Conservation (phyloP, 805 yeast species). For the Nakazawaea sp. region DNA sequence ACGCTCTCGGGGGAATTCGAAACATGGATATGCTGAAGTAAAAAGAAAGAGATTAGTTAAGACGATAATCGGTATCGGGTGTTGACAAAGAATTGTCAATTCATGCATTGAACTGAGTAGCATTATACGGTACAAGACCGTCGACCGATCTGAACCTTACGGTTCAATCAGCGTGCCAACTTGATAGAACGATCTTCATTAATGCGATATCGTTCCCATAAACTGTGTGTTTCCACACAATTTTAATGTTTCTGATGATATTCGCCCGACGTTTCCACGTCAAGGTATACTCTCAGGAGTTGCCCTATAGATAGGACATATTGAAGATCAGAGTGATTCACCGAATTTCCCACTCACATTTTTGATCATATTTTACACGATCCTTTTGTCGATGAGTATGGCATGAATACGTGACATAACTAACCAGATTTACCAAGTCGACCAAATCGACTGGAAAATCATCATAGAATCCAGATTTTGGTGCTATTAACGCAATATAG, state of each 20-base stretch:
- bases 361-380: neutral
- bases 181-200: neutral
- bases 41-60: constrained; percentile 30
- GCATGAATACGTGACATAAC: constrained; percentile 11
- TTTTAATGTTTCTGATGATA: constrained; percentile 42
- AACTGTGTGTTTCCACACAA: neutral
- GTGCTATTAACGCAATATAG: too few relatives aligned
- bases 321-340: constrained; percentile 43
- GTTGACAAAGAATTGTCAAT: constrained; percentile 25
- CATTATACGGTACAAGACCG: constrained; percentile 13
- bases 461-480: neutral
- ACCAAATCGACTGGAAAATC: neutral
- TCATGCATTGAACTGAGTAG: constrained; percentile 59
- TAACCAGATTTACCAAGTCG: constrained; percentile 1
- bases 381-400: constrained; percentile 11
- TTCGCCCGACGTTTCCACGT: constrained; percentile 53
- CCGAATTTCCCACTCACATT: constrained; percentile 54
- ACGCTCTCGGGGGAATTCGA: constrained; percentile 13
- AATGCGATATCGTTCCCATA: constrained; percentile 29
- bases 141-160: constrained; percentile 32
- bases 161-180: constrained; percentile 24
- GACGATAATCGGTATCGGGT: constrained; percentile 61
- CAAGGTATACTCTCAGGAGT: constrained; percentile 49
- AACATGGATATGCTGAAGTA: too few relatives aligned
- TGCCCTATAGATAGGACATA: neutral